These are phyloP conservation scores for Penicillium maclennaniae DNA, from an alignment of 495 filamentous ascomycete species.

Conservation along the genomic window DNA sequence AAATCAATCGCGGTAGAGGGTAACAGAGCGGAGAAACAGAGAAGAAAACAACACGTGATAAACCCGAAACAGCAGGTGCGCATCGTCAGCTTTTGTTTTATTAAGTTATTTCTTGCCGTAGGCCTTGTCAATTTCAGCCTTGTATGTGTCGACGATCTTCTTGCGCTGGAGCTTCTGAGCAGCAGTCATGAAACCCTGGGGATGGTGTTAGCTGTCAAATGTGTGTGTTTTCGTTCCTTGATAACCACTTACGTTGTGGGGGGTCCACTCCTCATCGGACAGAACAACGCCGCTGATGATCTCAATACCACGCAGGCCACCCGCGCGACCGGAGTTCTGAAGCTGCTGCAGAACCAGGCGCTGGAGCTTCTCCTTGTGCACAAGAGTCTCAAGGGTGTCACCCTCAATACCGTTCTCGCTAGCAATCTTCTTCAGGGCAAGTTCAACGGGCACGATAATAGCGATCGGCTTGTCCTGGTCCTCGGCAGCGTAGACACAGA, in stretches of 20 bases:
- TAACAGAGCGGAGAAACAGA: constrained; percentile 11
- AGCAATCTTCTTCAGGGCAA: constrained; percentile 80
- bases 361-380: constrained; percentile 80
- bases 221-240: neutral
- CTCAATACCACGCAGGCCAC: constrained; percentile 80
- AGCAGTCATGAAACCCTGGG: constrained; percentile 50
- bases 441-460: constrained; percentile 88
- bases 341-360: constrained; percentile 76
- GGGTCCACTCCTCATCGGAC: constrained; percentile 95
- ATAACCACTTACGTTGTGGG: constrained; percentile 75
- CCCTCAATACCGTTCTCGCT: constrained; percentile 66
- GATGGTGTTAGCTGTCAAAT: constrained; percentile 13
- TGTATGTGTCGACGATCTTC: constrained; percentile 46
- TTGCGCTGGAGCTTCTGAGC: constrained; percentile 56
- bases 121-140: constrained; percentile 45
- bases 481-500: constrained; percentile 85
- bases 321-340: constrained; percentile 67
- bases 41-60: constrained; percentile 7
- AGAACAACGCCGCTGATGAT: constrained; percentile 90
- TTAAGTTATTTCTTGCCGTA: constrained; percentile 50
- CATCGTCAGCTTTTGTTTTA: constrained; percentile 2
- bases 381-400: constrained; percentile 67
- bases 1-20: constrained; percentile 16
- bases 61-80: constrained; percentile 1
- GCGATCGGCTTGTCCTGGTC: constrained; percentile 83